Evolutionary conservation across 2,329 filamentous ascomycete species (phyloP).

Genomic region (Clonostachys sp.): DNA sequence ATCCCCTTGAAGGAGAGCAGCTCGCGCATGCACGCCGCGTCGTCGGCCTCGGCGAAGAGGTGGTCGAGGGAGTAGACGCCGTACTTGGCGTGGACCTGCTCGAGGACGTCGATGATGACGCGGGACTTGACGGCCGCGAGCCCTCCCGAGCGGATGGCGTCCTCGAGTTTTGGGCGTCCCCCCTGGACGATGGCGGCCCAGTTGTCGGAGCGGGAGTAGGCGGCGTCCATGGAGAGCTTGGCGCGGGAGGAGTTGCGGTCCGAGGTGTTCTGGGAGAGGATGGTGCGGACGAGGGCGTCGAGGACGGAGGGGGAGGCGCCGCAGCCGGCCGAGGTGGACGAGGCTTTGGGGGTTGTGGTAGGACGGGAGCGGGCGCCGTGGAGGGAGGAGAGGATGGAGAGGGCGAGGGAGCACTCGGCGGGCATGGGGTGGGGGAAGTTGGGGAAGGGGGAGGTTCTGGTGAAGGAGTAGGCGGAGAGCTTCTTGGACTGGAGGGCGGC

Average conservation of each 20-base stretch:
- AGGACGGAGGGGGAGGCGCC: conserved; percentile 45
- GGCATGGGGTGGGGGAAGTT: conserved; percentile 60
- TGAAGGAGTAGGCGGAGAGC: conserved; percentile 33
- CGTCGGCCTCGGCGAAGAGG: conserved; percentile 27
- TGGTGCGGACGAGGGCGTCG: conserved; percentile 45
- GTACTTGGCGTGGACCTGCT: conserved; percentile 49
- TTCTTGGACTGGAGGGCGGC: conserved; percentile 31
- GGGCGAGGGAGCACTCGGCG: conserved; percentile 65
- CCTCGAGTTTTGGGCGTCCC: conserved; percentile 32
- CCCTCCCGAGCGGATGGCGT: conserved; percentile 68
- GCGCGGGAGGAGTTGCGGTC: conserved; percentile 55
- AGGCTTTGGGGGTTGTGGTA: conserved; percentile 51
- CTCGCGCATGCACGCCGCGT: conserved; percentile 44
- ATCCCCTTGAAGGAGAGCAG: conserved; percentile 45
- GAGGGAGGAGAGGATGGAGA: conserved; percentile 54
- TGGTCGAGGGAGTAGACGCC: conserved; percentile 43
- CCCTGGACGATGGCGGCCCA: conserved; percentile 36
- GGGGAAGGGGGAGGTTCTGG: conserved; percentile 57
- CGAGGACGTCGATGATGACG: conserved; percentile 60
- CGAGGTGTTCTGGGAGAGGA: conserved; percentile 50
- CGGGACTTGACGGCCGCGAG: conserved; percentile 69
- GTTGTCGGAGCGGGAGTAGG: conserved; percentile 34
- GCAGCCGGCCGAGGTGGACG: conserved; percentile 60
- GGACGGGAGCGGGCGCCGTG: conserved; percentile 64
- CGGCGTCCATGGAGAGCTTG: conserved; percentile 37